A percentile compares a stretch with the other conserved stretches of the same genome.
Evolutionary conservation across 306 rosid genomes (phyloP).

Genomic region (Canavalia gladiata): DNA sequence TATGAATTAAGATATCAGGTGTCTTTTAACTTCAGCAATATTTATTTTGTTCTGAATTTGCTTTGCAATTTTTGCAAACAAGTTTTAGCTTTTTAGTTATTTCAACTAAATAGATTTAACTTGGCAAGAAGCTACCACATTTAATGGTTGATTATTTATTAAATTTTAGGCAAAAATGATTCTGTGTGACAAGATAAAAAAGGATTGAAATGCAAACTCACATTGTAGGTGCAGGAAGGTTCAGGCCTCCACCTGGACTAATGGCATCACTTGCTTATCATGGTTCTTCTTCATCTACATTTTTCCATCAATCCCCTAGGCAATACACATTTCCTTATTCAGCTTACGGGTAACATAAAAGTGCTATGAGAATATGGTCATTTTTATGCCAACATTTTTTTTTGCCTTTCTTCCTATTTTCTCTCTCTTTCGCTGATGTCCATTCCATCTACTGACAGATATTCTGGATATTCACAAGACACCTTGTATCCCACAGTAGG

Average conservation of each 20-base stretch:
- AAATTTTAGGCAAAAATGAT: constrained; percentile 39
- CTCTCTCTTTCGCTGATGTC: not conserved
- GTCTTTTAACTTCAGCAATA: not conserved
- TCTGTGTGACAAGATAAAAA: constrained; percentile 12
- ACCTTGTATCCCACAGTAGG: constrained; percentile 74
- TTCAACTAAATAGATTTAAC: constrained; percentile 1
- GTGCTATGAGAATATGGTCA: constrained; percentile 1
- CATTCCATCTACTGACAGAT: constrained; percentile 56
- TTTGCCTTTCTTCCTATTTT: not conserved
- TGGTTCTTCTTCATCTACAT: constrained; percentile 75
- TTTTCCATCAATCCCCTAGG: constrained; percentile 71
- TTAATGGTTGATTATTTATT: constrained; percentile 28
- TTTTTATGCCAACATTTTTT: not conserved
- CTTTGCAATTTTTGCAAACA: not conserved
- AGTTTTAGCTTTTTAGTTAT: not conserved
- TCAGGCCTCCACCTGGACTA: constrained; percentile 71
- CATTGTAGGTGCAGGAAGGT: constrained; percentile 64
- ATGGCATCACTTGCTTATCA: constrained; percentile 73
- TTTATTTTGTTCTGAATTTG: not conserved
- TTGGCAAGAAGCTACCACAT: constrained; percentile 23
- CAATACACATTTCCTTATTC: constrained; percentile 88
- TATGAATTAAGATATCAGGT: not conserved
- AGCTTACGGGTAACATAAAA: constrained; percentile 73
- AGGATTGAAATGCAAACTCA: constrained; percentile 19
- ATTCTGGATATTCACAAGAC: constrained; percentile 87